Conservation (phyloP, 495 filamentous ascomycete genomes). For the Margaritispora aquatica region DNA sequence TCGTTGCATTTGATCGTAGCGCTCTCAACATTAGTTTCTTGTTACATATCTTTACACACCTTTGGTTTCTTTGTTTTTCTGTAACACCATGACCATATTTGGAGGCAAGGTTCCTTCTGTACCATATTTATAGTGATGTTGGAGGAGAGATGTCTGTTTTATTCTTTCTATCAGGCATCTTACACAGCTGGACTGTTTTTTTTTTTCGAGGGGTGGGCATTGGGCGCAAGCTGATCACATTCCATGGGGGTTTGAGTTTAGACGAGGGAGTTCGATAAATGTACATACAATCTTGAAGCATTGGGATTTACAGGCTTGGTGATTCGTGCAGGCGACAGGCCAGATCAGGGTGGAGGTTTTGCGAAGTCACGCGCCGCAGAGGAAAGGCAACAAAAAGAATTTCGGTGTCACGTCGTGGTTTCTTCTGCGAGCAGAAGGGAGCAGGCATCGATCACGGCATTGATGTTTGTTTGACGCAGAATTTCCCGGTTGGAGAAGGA, state of each 20-base stretch:
- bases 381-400: not conserved
- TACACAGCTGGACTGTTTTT: not conserved
- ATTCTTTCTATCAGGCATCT: not conserved
- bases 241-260: not conserved
- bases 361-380: not conserved
- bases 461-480: too few species aligned
- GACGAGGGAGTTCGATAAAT: not conserved
- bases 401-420: too few species aligned
- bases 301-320: not conserved
- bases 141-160: not conserved
- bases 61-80: not conserved
- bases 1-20: not conserved
- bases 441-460: too few species aligned
- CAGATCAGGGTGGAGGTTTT: not conserved
- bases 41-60: not conserved
- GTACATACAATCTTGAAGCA: not conserved
- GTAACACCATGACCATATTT: not conserved
- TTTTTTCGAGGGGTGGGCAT: too few species aligned
- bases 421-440: too few species aligned
- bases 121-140: not conserved
- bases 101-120: not conserved
- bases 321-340: not conserved
- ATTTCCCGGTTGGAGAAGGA: too few species aligned
- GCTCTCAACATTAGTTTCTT: not conserved
- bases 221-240: not conserved